phyloP scores from a whole-genome alignment of 208 protist genomes.

The Leishmania guyanensis region DNA sequence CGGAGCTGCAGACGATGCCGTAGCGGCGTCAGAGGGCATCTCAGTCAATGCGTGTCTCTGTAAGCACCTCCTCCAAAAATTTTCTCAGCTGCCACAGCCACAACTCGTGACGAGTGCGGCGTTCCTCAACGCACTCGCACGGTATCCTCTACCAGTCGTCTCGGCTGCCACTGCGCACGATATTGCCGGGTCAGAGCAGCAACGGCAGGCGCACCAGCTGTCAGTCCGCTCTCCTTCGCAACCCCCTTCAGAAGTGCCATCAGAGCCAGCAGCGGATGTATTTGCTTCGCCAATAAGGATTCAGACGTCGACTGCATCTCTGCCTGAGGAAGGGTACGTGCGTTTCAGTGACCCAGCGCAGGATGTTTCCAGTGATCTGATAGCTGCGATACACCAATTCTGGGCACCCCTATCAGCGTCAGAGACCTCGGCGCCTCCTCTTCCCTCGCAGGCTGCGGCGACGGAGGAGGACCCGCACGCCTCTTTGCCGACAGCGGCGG shows the following conservation, averaged over 20 bases:
- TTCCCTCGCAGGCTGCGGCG: background rate
- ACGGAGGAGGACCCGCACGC: background rate
- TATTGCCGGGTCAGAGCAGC: conserved; percentile 2
- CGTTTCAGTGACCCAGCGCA: background rate
- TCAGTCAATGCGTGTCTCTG: conserved; percentile 12
- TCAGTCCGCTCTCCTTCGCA: background rate
- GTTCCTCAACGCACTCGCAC: conserved; percentile 6
- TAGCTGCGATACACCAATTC: background rate
- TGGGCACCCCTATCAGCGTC: background rate
- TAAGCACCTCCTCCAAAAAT: background rate
- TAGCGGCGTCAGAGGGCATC: background rate
- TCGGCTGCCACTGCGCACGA: conserved; percentile 19
- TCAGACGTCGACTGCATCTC: background rate
- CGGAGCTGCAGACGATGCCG: background rate
- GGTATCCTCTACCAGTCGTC: conserved; percentile 27
- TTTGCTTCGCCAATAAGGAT: background rate
- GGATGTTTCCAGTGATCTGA: background rate
- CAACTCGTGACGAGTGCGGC: background rate
- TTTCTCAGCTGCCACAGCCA: background rate
- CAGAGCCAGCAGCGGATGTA: no score
- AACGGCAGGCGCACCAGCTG: background rate
- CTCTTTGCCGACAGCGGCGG: background rate
- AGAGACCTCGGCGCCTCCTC: background rate
- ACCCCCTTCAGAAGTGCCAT: background rate
- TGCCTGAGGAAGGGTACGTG: background rate